Evolutionary conservation across 257 asterid species (phyloP), one percentile per base, ranked within the genome.

Genomic region (Asclepias syriaca): DNA sequence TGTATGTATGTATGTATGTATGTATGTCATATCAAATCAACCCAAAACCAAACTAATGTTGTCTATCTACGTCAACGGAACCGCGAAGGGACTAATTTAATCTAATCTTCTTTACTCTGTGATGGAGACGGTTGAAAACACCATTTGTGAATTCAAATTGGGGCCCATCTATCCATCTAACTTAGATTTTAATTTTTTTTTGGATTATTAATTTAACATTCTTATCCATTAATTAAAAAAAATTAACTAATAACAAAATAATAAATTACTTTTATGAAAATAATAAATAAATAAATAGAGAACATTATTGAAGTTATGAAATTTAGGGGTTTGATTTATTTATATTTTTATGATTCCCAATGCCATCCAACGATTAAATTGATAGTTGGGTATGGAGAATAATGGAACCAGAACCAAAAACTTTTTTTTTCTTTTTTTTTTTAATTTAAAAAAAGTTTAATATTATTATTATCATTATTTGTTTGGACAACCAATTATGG

Each of bases 311-410:
- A 22, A 53, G 77, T 29, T 54, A 5, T 58, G 39, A 39, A 14
- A 58, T 58, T 58, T 6, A 40, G 16, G 4, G 43, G 16, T 40
- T 40, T 40, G 8, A 6, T 40, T 40, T 6, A 40, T 40, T 6
- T 6, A 0, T 3, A 0, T 40, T 40, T 40, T 6, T 7, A 8
- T 43, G 51, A 55, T 73, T 74, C 65, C 34, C 72, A 43, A 22
- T 46, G 18, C 6, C 16, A 7, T 43, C 39, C 51, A 55, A 50
- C 43, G 24, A 5, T 61, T 64, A 65, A 43, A 65, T 37, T 59
- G 40, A 72, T 49, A 68, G 22, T 19, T 61, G 65, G 65, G 34
- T 40, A 45, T 74, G 73, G 45, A 63, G 78, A 57, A 74, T 58
- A 67, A 72, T 34, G 37, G 70, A 72, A 49, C 69, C 53, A 72